These are phyloP conservation scores for Casuarina cunninghamiana DNA, from an alignment of 306 rosid species.

Conservation along the genomic window DNA sequence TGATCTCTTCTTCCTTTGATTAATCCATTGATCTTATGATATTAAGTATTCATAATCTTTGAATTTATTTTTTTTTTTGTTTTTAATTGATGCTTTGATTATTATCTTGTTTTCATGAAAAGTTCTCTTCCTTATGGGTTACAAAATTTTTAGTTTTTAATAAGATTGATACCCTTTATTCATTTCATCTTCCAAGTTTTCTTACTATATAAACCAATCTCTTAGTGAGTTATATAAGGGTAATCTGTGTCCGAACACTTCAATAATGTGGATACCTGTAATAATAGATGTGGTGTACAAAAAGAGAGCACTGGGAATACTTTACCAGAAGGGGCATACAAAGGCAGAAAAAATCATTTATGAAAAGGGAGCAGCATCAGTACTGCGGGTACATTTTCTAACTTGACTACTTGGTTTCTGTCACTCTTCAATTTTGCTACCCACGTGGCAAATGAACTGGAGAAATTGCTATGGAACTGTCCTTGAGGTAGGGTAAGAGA, in stretches of 20 bases:
- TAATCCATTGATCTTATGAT: slow-evolving; percentile 6
- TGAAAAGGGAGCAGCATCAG: background rate
- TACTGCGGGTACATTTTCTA: background rate
- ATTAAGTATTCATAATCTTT: background rate
- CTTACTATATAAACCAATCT: too few species aligned
- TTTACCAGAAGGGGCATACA: background rate
- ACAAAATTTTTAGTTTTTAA: background rate
- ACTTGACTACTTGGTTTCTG: background rate
- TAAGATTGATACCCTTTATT: background rate
- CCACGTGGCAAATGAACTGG: background rate
- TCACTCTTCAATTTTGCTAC: background rate
- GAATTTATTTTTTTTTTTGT: background rate
- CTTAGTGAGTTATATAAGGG: too few species aligned
- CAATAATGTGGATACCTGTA: background rate
- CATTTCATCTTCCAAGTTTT: background rate
- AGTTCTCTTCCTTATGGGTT: background rate
- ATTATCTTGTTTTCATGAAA: background rate
- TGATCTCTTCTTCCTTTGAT: slow-evolving; percentile 30
- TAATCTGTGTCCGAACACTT: too few species aligned
- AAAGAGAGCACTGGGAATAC: background rate
- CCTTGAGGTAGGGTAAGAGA: background rate
- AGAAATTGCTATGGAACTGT: background rate
- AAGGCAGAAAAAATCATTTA: background rate
- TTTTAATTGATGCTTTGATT: background rate
- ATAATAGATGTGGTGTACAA: background rate